Evolutionary conservation across 345 rosid species (phyloP).

Genomic region (Trapa bicornis): DNA sequence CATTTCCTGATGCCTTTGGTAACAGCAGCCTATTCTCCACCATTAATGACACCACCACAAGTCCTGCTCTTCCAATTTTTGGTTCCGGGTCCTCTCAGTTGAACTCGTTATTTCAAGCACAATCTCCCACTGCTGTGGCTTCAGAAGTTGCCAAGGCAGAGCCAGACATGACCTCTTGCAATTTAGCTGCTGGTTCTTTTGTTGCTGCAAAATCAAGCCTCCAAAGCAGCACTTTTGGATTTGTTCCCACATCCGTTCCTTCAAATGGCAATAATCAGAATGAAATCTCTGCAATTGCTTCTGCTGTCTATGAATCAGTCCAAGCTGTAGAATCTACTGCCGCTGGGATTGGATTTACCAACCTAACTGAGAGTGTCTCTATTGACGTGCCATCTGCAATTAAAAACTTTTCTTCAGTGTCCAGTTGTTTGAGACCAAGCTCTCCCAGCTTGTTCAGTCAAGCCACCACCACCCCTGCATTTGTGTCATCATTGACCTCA

Average conservation of each 20-base stretch:
- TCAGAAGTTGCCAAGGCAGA: slow-evolving; percentile 30
- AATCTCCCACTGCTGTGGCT: slow-evolving; percentile 18
- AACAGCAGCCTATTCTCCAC: slow-evolving; percentile 7
- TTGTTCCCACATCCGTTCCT: slow-evolving; percentile 29
- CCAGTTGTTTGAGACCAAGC: slow-evolving; percentile 32
- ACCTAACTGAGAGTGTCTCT: slow-evolving; percentile 40
- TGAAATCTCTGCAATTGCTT: slow-evolving; percentile 30
- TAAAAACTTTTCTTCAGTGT: slow-evolving; percentile 22
- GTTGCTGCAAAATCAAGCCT: slow-evolving; percentile 22
- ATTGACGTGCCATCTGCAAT: background rate
- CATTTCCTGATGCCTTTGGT: slow-evolving; percentile 11
- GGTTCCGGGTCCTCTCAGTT: slow-evolving; percentile 35
- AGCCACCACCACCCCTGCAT: slow-evolving; percentile 29
- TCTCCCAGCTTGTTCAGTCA: slow-evolving; percentile 38
- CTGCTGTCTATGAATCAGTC: slow-evolving; percentile 19
- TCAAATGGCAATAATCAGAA: slow-evolving; percentile 28
- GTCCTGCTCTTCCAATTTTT: slow-evolving; percentile 24
- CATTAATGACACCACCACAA: slow-evolving; percentile 6
- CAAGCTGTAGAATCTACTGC: slow-evolving; percentile 27
- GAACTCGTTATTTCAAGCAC: slow-evolving; percentile 18
- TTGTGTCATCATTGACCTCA: slow-evolving; percentile 28
- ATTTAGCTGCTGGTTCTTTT: slow-evolving; percentile 20
- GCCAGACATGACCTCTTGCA: slow-evolving; percentile 19
- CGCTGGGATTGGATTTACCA: slow-evolving; percentile 26
- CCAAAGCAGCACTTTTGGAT: slow-evolving; percentile 35